A percentile compares a stretch with the other conserved stretches of the same genome.
phyloP scores from a whole-genome alignment of 257 asterid species.

The Gardenia jasminoides region DNA sequence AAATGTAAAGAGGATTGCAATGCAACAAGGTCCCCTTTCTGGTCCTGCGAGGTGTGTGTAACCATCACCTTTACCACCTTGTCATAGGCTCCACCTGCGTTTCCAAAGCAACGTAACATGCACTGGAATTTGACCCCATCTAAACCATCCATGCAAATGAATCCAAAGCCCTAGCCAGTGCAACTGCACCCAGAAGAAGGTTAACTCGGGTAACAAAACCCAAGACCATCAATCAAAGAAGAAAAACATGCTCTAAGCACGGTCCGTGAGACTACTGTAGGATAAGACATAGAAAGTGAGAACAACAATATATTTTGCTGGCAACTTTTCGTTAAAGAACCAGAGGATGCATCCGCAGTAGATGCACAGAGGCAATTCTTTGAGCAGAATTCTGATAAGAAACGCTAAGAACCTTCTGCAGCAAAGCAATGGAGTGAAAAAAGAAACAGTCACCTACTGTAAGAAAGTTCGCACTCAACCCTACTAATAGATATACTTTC shows the following conservation, averaged over 20 bases:
- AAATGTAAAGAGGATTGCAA: background rate
- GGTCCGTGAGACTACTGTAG: background rate
- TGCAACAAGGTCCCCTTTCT: background rate
- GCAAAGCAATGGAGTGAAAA: too few relatives aligned
- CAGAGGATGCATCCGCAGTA: too few relatives aligned
- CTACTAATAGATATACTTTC: too few relatives aligned
- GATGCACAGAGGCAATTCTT: too few relatives aligned
- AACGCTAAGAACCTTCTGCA: too few relatives aligned
- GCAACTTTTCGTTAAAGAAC: too few relatives aligned
- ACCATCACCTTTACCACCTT: background rate
- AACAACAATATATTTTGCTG: too few relatives aligned
- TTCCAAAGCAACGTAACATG: background rate
- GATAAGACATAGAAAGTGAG: background rate
- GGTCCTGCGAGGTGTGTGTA: background rate
- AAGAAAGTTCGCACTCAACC: too few relatives aligned
- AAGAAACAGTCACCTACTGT: too few relatives aligned
- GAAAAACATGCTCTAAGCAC: background rate
- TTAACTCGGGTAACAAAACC: background rate
- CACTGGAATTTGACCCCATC: background rate
- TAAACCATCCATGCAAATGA: background rate
- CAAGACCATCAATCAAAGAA: background rate
- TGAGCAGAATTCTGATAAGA: too few relatives aligned
- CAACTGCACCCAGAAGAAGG: background rate
- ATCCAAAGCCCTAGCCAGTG: background rate
- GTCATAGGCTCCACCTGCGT: background rate